phyloP scores from a whole-genome alignment of 1,139 yeast species.

The Nakaseomyces bracarensis region DNA sequence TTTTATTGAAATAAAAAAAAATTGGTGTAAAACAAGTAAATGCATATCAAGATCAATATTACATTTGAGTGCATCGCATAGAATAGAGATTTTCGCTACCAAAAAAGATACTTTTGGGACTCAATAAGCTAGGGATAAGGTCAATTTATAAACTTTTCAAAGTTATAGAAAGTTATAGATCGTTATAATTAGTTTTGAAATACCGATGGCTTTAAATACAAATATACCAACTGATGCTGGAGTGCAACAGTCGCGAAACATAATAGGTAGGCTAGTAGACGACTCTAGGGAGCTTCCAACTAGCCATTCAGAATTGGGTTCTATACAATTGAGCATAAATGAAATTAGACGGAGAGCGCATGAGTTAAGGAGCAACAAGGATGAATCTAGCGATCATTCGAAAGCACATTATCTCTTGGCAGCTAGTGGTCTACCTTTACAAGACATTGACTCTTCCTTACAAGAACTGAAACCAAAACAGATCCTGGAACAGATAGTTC shows the following conservation, averaged over 20 bases:
- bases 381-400: slow-evolving; percentile 45
- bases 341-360: slow-evolving; percentile 70
- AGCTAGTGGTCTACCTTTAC: slow-evolving; percentile 82
- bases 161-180: too few relatives aligned
- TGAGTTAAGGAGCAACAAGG: slow-evolving; percentile 43
- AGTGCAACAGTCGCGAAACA: neutral
- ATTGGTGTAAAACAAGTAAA: too few relatives aligned
- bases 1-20: too few relatives aligned
- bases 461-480: slow-evolving; percentile 31
- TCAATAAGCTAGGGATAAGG: too few relatives aligned
- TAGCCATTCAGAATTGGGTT: slow-evolving; percentile 29
- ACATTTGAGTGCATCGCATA: too few relatives aligned
- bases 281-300: slow-evolving; percentile 22
- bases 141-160: neutral
- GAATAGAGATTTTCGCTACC: too few relatives aligned
- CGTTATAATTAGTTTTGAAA: too few relatives aligned
- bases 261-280: neutral
- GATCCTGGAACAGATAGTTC: slow-evolving; percentile 17
- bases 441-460: slow-evolving; percentile 69
- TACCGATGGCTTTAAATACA: neutral
- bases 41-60: too few relatives aligned
- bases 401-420: slow-evolving; percentile 89
- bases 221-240: neutral
- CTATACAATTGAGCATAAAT: slow-evolving; percentile 44
- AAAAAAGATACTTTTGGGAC: too few relatives aligned